Percentiles rank a stretch among this genome's conserved stretches.
Evolutionary conservation across 1,139 yeast species (phyloP).

Genomic region (Hansenula anomala): DNA sequence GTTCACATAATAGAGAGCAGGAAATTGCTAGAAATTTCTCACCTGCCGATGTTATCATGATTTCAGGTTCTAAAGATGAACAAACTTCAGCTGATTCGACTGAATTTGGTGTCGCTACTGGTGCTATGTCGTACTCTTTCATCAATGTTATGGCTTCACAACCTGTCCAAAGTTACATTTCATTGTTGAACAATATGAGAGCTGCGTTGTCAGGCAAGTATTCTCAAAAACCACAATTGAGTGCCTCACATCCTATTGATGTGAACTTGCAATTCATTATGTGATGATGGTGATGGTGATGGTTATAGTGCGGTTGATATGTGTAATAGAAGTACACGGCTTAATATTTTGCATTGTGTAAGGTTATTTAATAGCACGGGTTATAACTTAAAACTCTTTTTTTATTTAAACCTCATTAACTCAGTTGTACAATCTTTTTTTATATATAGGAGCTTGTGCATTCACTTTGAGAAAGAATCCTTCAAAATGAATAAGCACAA

Average conservation of each 20-base stretch:
- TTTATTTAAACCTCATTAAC: too few relatives aligned
- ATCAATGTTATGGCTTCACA: constrained; percentile 58
- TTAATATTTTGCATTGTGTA: too few relatives aligned
- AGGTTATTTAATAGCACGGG: too few relatives aligned
- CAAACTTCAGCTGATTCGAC: constrained; percentile 50
- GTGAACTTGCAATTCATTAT: constrained; percentile 57
- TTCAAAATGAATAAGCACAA: too few relatives aligned
- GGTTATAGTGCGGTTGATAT: too few relatives aligned
- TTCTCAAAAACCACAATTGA: constrained; percentile 82
- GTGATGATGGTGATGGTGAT: constrained; percentile 18
- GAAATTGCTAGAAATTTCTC: constrained; percentile 61
- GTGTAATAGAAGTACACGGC: too few relatives aligned
- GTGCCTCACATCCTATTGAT: constrained; percentile 79
- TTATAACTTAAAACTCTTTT: too few relatives aligned
- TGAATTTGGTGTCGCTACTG: constrained; percentile 76
- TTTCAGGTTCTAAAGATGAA: constrained; percentile 89
- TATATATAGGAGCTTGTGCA: too few relatives aligned
- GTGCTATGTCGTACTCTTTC: constrained; percentile 94
- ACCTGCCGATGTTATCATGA: constrained; percentile 81
- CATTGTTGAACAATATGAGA: constrained; percentile 77
- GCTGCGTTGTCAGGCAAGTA: constrained; percentile 60
- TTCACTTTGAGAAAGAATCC: too few relatives aligned
- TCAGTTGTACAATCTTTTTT: too few relatives aligned
- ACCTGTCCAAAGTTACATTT: constrained; percentile 70
- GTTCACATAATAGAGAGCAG: constrained; percentile 26